Base-by-base conservation (phyloP, 306 rosid genomes). In the Biancaea sappan region DNA sequence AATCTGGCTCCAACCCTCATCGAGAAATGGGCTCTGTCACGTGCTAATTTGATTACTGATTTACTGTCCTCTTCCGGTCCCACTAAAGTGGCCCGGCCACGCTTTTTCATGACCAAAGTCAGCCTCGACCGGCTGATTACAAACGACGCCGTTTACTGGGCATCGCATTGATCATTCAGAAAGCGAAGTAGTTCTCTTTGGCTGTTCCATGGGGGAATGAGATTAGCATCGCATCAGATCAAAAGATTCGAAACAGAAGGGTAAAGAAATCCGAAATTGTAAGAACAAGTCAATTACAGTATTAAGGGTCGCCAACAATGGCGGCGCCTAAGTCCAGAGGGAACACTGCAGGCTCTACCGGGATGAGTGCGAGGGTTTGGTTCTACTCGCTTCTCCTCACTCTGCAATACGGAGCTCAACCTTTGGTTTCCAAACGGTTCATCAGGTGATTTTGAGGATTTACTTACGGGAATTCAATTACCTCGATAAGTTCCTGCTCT, bases 351-450 rank as follows among this genome's bases (percentile, higher is more conserved):
- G 65, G 41, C 70, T 76, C 80, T n/a, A 61, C 68, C 26, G 58
- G 80, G 47, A 73, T 66, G 76, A 73, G 56, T 68, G 15, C 84
- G 0, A 88, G 81, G 82, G 81, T 92, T 63, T 84, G 78, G 74
- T 74, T 90, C 68, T 94, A 66, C 79, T 92, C 99, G 61, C 21
- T 87, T 68, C 86, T 95, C 22, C 98, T 95, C 76, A 77, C 98
- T 76, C 81, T 95, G 43, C 99, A 95, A 37, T 95, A 95, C 29
- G 99, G 99, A 26, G 98, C 88, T 79, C 99, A 95, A 82, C 98
- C 99, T 63, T 84, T 95, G 80, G 90, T 95, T 83, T 90, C 99
- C 72, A 90, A 90, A 84, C 87, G 91, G 54, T 92, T 69, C 77
- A 87, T 79, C 84, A 84, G 98, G 98, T 92, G 43, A 7, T 66